phyloP scores from a whole-genome alignment of 2,329 filamentous ascomycete species.

The Atkinsonella texensis region DNA sequence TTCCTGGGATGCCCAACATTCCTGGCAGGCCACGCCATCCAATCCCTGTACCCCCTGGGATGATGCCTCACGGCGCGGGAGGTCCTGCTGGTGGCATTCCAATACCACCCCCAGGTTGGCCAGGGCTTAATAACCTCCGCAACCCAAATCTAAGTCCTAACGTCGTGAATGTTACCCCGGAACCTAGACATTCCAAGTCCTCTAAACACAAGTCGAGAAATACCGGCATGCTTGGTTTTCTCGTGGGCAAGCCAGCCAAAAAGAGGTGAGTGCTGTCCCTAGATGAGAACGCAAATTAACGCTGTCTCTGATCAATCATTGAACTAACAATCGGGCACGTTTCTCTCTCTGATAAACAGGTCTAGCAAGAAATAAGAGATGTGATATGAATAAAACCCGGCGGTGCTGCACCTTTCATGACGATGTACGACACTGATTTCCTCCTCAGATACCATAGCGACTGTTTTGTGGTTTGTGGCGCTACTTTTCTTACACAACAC shows the following conservation, averaged over 20 bases:
- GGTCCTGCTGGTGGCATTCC: conserved; percentile 2
- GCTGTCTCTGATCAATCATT: background rate
- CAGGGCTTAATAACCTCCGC: background rate
- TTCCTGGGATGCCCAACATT: conserved; percentile 4
- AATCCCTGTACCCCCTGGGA: conserved; percentile 3
- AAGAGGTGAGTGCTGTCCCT: conserved; percentile 12
- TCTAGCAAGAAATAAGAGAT: conserved; percentile 10
- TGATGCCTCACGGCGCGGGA: conserved; percentile 2
- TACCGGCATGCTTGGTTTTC: conserved; percentile 10
- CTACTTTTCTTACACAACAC: background rate
- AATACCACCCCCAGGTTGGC: conserved; percentile 11
- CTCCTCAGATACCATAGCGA: conserved; percentile 9
- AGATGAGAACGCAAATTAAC: background rate
- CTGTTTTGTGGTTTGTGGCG: conserved; percentile 2
- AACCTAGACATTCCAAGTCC: conserved; percentile 6
- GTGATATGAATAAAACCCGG: background rate
- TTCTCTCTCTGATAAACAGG: background rate
- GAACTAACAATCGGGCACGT: background rate
- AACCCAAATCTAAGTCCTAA: conserved; percentile 4
- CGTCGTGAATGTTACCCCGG: conserved; percentile 10
- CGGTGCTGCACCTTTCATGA: background rate
- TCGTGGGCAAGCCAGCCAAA: conserved; percentile 11
- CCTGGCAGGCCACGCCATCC: conserved; percentile 4
- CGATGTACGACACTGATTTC: conserved; percentile 7
- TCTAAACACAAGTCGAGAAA: conserved; percentile 10